Conservation (phyloP, 2,329 filamentous ascomycete genomes). For the Zymoseptoria crescenta region DNA sequence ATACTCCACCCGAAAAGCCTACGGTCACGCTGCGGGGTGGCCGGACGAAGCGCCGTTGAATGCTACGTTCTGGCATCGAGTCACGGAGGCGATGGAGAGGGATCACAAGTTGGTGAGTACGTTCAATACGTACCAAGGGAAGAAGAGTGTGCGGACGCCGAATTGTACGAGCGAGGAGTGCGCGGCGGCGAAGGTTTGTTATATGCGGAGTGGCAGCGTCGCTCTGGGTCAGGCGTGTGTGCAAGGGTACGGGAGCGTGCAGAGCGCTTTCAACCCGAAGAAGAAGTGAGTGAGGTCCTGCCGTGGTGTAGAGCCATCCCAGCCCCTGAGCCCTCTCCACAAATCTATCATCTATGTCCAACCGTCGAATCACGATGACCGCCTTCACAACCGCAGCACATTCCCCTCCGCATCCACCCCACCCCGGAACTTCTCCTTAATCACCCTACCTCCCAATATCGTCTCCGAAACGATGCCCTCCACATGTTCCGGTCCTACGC, state of each 20-base stretch:
- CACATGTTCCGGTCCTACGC: conserved; percentile 67
- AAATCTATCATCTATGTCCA: too few species aligned
- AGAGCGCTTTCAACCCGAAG: conserved; percentile 29
- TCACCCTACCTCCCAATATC: conserved; percentile 56
- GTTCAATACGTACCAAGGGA: conserved; percentile 48
- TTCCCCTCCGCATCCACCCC: conserved; percentile 44
- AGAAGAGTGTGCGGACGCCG: conserved; percentile 43
- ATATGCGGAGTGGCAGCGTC: conserved; percentile 50
- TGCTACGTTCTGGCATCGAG: conserved; percentile 51
- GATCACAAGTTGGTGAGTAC: conserved; percentile 42
- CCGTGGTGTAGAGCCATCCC: too few species aligned
- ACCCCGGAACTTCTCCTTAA: conserved; percentile 65
- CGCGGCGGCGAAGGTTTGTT: conserved; percentile 49
- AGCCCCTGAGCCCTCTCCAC: too few species aligned
- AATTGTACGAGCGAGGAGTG: conserved; percentile 47
- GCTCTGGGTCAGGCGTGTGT: conserved; percentile 45
- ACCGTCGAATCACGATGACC: too few species aligned
- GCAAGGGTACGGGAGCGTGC: conserved; percentile 42
- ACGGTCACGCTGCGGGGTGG: conserved; percentile 40
- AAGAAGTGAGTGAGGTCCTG: background rate
- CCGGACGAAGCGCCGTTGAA: conserved; percentile 45
- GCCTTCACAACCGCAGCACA: conserved; percentile 22
- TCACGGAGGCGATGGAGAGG: conserved; percentile 50
- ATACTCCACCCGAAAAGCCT: conserved; percentile 46
- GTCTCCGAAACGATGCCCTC: conserved; percentile 70